Evolutionary conservation across 106 monocot species (phyloP).

Genomic region (Acorus calamus): DNA sequence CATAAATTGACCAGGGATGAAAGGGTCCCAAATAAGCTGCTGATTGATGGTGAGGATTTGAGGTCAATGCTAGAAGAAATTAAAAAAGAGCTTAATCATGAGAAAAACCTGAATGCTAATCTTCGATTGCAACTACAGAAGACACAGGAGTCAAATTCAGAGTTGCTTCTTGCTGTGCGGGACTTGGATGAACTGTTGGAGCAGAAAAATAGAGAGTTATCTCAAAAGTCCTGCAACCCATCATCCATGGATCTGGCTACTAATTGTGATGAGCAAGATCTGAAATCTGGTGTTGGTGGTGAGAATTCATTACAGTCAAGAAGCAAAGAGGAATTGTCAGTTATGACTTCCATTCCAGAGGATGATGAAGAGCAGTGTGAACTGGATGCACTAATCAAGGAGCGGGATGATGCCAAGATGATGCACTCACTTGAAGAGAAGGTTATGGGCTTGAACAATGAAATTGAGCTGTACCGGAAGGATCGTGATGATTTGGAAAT

Average conservation of each 20-base stretch:
- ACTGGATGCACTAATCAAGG: constrained; percentile 38
- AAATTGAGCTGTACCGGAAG: constrained; percentile 78
- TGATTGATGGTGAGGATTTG: constrained; percentile 29
- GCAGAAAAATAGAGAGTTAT: constrained; percentile 33
- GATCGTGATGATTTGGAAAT: constrained; percentile 85
- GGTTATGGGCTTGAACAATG: constrained; percentile 46
- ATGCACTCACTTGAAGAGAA: constrained; percentile 45
- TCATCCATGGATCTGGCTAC: constrained; percentile 5
- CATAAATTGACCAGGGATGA: constrained; percentile 14
- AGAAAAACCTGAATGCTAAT: constrained; percentile 61
- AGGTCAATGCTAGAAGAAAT: constrained; percentile 58
- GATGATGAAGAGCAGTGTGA: constrained; percentile 38
- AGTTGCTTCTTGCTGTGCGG: constrained; percentile 74
- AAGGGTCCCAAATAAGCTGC: constrained; percentile 9
- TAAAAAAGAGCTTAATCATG: constrained; percentile 71
- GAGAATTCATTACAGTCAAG: constrained; percentile 3
- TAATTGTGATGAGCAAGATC: constrained; percentile 17
- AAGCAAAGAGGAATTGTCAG: constrained; percentile 17
- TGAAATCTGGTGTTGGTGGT: neutral
- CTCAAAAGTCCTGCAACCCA: constrained; percentile 10
- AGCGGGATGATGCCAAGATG: constrained; percentile 12
- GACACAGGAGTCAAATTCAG: constrained; percentile 71
- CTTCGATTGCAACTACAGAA: constrained; percentile 73
- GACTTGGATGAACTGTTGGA: constrained; percentile 88
- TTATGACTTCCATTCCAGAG: constrained; percentile 14